These are phyloP conservation scores for Drosera spatulata DNA, from an alignment of 179 eudicot genomes.

Conservation along the genomic window DNA sequence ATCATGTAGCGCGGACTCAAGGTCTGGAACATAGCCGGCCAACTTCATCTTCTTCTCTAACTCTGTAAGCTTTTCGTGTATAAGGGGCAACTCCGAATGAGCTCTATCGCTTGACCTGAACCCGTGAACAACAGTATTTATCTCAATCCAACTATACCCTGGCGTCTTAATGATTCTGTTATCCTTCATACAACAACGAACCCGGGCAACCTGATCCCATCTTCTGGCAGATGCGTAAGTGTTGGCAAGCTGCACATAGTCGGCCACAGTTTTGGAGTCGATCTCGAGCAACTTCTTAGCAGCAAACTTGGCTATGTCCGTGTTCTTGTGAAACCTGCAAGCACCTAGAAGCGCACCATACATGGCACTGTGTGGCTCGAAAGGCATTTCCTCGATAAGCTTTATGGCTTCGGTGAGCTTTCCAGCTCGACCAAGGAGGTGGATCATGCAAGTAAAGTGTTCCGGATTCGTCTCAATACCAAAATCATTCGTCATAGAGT, in stretches of 20 bases:
- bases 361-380: constrained; percentile 48
- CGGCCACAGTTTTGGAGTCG: constrained; percentile 50
- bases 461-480: constrained; percentile 43
- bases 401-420: constrained; percentile 50
- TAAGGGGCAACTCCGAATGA: constrained; percentile 44
- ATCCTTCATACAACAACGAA: constrained; percentile 49
- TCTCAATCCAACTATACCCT: constrained; percentile 70
- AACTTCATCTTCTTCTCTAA: constrained; percentile 49
- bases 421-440: constrained; percentile 83
- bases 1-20: constrained; percentile 49
- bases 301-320: constrained; percentile 66
- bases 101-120: constrained; percentile 57
- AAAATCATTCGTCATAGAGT: constrained; percentile 45
- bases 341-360: constrained; percentile 78
- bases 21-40: constrained; percentile 55
- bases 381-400: constrained; percentile 65
- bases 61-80: constrained; percentile 44
- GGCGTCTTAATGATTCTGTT: constrained; percentile 53
- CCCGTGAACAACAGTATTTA: constrained; percentile 49
- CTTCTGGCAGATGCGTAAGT: constrained; percentile 47
- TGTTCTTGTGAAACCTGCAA: constrained; percentile 62
- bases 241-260: constrained; percentile 75
- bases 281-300: constrained; percentile 48
- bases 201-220: constrained; percentile 61
- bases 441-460: constrained; percentile 76